These are phyloP conservation scores for Colletotrichum paranaense DNA, from an alignment of 2,329 filamentous ascomycete species.

Conservation along the genomic window DNA sequence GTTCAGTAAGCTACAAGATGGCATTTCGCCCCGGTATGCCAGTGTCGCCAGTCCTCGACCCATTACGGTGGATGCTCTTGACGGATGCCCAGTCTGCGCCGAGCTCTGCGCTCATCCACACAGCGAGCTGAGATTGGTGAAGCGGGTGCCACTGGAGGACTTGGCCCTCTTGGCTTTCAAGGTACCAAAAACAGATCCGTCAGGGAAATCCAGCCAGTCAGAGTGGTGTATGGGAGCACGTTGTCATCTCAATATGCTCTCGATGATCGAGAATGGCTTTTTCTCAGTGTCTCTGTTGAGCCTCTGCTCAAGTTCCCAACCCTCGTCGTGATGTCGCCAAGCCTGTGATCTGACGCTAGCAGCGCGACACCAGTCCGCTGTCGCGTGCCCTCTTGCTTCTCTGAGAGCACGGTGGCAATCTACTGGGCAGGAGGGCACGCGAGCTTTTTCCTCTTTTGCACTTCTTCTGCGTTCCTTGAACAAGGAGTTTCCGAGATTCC, in stretches of 20 bases:
- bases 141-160: slow-evolving; percentile 11
- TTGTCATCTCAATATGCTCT: slow-evolving; percentile 23
- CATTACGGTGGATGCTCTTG: slow-evolving; percentile 23
- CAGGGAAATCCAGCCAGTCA: slow-evolving; percentile 17
- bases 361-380: not conserved
- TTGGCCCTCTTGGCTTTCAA: slow-evolving; percentile 33
- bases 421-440: slow-evolving; percentile 25
- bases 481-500: not conserved
- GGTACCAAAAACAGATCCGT: slow-evolving; percentile 19
- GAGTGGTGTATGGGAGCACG: slow-evolving; percentile 6
- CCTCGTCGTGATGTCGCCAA: slow-evolving; percentile 18
- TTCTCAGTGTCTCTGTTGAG: not conserved
- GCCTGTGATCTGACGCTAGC: slow-evolving; percentile 24
- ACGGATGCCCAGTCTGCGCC: slow-evolving; percentile 34
- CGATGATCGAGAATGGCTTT: not conserved
- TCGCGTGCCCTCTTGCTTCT: slow-evolving; percentile 31
- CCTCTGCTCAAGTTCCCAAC: not conserved
- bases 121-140: slow-evolving; percentile 20
- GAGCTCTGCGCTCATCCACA: slow-evolving; percentile 27
- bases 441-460: slow-evolving; percentile 14
- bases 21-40: not conserved
- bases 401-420: slow-evolving; percentile 25
- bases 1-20: not conserved
- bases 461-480: not conserved
- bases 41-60: not conserved